Conservation (phyloP, 768 basidiomycete species). For the Xanthoconium purpureum region DNA sequence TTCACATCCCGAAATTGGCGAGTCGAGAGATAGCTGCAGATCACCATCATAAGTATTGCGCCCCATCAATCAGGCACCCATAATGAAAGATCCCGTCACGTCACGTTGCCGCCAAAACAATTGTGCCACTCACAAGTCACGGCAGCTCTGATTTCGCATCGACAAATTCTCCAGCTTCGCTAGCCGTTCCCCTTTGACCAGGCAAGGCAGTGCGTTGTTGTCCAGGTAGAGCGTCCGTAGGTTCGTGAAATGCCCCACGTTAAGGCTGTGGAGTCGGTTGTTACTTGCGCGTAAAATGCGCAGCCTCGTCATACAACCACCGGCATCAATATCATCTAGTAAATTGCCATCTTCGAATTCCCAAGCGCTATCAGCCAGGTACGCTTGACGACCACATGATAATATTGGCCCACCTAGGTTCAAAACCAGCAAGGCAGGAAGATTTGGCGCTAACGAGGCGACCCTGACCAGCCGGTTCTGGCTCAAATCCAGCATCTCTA, state of each 20-base stretch:
- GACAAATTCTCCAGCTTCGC: slow-evolving; percentile 85
- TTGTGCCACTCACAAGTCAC: slow-evolving; percentile 60
- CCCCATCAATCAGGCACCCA: slow-evolving; percentile 36
- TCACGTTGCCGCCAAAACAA: slow-evolving; percentile 25
- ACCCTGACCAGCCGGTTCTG: slow-evolving; percentile 65
- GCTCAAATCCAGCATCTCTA: slow-evolving; percentile 83
- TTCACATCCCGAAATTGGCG: slow-evolving; percentile 89
- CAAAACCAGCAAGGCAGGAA: slow-evolving; percentile 65
- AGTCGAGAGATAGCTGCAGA: slow-evolving; percentile 40
- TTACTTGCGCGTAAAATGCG: slow-evolving; percentile 83
- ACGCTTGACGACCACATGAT: slow-evolving; percentile 4
- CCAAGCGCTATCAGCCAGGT: slow-evolving; percentile 15
- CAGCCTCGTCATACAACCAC: slow-evolving; percentile 59
- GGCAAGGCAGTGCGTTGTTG: slow-evolving; percentile 60
- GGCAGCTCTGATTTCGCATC: slow-evolving; percentile 81
- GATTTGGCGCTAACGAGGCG: slow-evolving; percentile 51
- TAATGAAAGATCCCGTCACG: slow-evolving; percentile 39
- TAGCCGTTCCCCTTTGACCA: slow-evolving; percentile 55
- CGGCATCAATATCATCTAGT: slow-evolving; percentile 52
- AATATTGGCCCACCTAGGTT: slow-evolving; percentile 71
- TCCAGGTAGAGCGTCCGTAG: slow-evolving; percentile 92
- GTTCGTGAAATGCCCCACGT: slow-evolving; percentile 60
- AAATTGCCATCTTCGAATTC: slow-evolving; percentile 64
- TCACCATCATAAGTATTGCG: slow-evolving; percentile 25
- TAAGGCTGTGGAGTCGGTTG: slow-evolving; percentile 70